Evolutionary conservation across 345 rosid genomes (phyloP), one percentile per base, ranked within the genome.

Genomic region (Turnera subulata): DNA sequence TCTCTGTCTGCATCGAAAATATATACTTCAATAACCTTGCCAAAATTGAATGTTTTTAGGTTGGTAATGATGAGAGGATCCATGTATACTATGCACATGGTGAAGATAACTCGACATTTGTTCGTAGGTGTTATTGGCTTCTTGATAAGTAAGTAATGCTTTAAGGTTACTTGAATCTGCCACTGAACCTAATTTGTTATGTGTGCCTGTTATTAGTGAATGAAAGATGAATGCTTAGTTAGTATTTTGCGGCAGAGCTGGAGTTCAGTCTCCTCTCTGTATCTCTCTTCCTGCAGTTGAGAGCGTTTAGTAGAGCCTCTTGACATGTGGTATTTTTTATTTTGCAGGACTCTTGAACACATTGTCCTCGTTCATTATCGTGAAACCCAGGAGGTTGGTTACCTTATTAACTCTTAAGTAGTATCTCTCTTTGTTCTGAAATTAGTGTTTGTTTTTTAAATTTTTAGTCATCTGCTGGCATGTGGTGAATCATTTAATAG

Each of bases 71-170:
- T 53, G 99, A 93, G 73, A 82, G 97, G 80, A 87, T 93, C 75
- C 99, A 93, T 74, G 99, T 93, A 35, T 93, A 93, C 69, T 93
- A 93, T 68, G 99, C 99, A 1, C 99, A 93, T 17, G 99, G 99
- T 33, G 84, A 84, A 71, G 97, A 85, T 69, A 84, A 72, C 49
- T 80, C 87, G 17, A 87, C 99, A 39, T 93, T 93, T 69, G 97
- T 89, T 46, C 99, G 99, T 43, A 84, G 99, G 76, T 89, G 97
- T 81, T 93, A 93, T 53, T 93, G 99, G 99, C 83, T 93, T 64
- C 96, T 93, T 35, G 97, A 93, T 72, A 93, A 89, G 99, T 93
- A 84, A 46, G 96, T 68, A 61, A 58, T 62, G 13, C 16, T 37
- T 33, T 29, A n/a, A 39, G 46, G 20, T 51, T 10, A 22, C 6